Conservation (phyloP, 176 grass and related monocot genomes). For the Cymbopogon citratus region DNA sequence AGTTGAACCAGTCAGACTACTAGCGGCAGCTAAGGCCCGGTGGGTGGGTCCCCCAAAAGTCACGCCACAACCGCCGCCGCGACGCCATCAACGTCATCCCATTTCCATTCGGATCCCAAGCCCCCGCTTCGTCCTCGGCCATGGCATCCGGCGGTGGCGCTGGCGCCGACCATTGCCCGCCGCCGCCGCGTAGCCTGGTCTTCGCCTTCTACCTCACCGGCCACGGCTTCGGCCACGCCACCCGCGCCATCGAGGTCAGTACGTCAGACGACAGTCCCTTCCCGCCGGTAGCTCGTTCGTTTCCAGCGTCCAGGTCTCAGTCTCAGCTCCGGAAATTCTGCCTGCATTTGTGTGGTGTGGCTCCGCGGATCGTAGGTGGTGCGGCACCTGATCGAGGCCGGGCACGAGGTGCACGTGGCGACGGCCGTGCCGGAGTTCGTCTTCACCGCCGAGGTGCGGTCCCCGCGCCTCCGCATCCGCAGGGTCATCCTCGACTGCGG, state of each 20-base stretch:
- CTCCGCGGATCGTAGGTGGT: conserved; percentile 46
- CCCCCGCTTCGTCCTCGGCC: not conserved
- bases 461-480: conserved; percentile 67
- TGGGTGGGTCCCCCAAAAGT: not conserved
- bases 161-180: not conserved
- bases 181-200: conserved; percentile 27
- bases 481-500: conserved; percentile 90
- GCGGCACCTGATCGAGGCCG: conserved; percentile 66
- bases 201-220: conserved; percentile 81
- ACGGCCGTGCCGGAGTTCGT: conserved; percentile 89
- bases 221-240: conserved; percentile 97
- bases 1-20: too few species aligned
- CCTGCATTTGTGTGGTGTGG: not conserved
- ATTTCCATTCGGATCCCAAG: conserved; percentile 37
- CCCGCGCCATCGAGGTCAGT: conserved; percentile 55
- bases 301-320: not conserved
- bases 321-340: not conserved
- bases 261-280: too few species aligned
- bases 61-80: not conserved
- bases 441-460: conserved; percentile 87
- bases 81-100: not conserved
- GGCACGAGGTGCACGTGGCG: conserved; percentile 90
- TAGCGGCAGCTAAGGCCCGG: too few species aligned
- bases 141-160: not conserved
- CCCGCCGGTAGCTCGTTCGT: not conserved